Evolutionary conservation across 2,329 filamentous ascomycete genomes (phyloP).

Genomic region (Ustulina deusta): DNA sequence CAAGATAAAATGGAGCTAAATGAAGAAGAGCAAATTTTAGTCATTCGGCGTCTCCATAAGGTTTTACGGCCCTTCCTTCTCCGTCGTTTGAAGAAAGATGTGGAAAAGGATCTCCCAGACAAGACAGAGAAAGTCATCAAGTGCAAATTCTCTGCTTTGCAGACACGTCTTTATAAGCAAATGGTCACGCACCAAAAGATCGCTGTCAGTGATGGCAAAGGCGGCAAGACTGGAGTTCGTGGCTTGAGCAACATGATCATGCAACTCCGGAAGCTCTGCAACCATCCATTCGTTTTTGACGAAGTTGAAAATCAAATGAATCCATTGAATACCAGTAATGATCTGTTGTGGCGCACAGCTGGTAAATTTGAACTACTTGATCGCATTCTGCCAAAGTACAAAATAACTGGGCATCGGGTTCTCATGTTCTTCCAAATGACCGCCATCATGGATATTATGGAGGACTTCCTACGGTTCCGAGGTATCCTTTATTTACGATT

Average conservation of each 20-base stretch:
- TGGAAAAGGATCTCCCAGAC: slow-evolving; percentile 98
- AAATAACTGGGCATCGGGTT: slow-evolving; percentile 89
- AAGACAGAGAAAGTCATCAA: slow-evolving; percentile 99
- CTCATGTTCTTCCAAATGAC: slow-evolving; percentile 99
- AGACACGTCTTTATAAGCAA: slow-evolving; percentile 95
- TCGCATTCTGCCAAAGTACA: slow-evolving; percentile 92
- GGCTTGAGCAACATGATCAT: slow-evolving; percentile 99
- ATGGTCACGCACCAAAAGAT: slow-evolving; percentile 96
- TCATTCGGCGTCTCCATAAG: slow-evolving; percentile 98
- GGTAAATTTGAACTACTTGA: slow-evolving; percentile 98
- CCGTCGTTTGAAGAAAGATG: slow-evolving; percentile 98
- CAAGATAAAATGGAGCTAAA: slow-evolving; percentile 99
- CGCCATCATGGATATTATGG: slow-evolving; percentile 99
- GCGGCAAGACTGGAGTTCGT: slow-evolving; percentile 91
- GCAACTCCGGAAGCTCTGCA: slow-evolving; percentile 98
- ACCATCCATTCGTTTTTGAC: slow-evolving; percentile 98
- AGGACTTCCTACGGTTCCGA: slow-evolving; percentile 90
- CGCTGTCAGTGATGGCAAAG: slow-evolving; percentile 93
- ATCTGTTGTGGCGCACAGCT: slow-evolving; percentile 92
- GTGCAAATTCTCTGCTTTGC: slow-evolving; percentile 95
- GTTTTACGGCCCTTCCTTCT: slow-evolving; percentile 96
- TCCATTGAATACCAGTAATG: slow-evolving; percentile 86
- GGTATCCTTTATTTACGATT: slow-evolving; percentile 89
- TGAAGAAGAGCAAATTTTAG: slow-evolving; percentile 99
- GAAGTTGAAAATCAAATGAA: slow-evolving; percentile 99